Conservation (phyloP, 176 grass and related monocot genomes). For the Triticum aestivum region IWGSC_CS_RefSeq_v2.1 NC_057811.1:79062135-79062634, state of each 20-base stretch:
- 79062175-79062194: neutral
- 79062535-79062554: neutral
- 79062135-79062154: neutral
- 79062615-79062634: neutral
- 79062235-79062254: neutral
- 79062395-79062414: neutral
- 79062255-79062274: neutral
- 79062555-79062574: constrained; percentile 5
- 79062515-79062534: neutral
- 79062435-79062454: neutral
- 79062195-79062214: neutral
- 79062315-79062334: constrained; percentile 4
- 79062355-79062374: neutral
- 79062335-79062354: neutral
- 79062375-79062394: neutral
- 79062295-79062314: neutral
- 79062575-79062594: neutral
- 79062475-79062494: neutral
- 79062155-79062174: neutral
- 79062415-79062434: neutral
- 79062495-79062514: neutral
- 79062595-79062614: neutral
- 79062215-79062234: neutral
- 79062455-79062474: neutral
- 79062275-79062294: neutral